Evolutionary conservation across 805 yeast genomes (phyloP).

Genomic region (Candida nitratophila): DNA sequence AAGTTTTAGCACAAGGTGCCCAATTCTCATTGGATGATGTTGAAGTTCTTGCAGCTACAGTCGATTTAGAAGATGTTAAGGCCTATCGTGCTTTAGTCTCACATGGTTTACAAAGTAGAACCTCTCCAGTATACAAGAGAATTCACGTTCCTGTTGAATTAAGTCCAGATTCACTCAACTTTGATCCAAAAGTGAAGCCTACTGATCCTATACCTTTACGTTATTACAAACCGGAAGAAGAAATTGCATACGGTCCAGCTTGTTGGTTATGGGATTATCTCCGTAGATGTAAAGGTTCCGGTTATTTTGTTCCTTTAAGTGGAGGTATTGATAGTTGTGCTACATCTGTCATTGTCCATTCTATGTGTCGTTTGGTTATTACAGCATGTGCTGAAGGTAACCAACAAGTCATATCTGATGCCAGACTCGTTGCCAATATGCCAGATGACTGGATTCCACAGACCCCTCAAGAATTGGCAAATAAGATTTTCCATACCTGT

Average conservation of each 20-base stretch:
- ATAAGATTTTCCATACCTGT: conserved; percentile 74
- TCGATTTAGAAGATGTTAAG: conserved; percentile 87
- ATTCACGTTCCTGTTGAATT: conserved; percentile 59
- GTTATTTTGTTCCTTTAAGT: conserved; percentile 86
- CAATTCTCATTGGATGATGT: conserved; percentile 90
- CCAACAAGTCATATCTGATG: conserved; percentile 70
- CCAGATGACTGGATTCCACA: conserved; percentile 56
- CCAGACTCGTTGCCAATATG: conserved; percentile 57
- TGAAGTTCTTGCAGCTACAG: conserved; percentile 92
- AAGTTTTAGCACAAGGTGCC: conserved; percentile 85
- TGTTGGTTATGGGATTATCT: conserved; percentile 99
- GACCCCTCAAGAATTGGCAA: conserved; percentile 70
- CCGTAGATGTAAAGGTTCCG: conserved; percentile 84
- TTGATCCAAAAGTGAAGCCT: conserved; percentile 59
- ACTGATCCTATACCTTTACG: conserved; percentile 41
- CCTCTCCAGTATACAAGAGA: conserved; percentile 39
- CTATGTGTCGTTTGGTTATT: conserved; percentile 86
- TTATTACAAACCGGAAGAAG: conserved; percentile 86
- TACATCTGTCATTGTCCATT: conserved; percentile 87
- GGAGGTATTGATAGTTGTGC: conserved; percentile 99
- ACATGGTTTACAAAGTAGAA: conserved; percentile 63
- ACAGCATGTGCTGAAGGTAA: conserved; percentile 64
- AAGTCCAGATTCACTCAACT: conserved; percentile 50
- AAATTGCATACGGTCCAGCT: conserved; percentile 96
- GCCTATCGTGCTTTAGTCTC: conserved; percentile 68